Percentiles rank a stretch among this genome's conserved stretches.
phyloP scores from a whole-genome alignment of 305 asterid genomes.

The Solanum hybrid region DNA sequence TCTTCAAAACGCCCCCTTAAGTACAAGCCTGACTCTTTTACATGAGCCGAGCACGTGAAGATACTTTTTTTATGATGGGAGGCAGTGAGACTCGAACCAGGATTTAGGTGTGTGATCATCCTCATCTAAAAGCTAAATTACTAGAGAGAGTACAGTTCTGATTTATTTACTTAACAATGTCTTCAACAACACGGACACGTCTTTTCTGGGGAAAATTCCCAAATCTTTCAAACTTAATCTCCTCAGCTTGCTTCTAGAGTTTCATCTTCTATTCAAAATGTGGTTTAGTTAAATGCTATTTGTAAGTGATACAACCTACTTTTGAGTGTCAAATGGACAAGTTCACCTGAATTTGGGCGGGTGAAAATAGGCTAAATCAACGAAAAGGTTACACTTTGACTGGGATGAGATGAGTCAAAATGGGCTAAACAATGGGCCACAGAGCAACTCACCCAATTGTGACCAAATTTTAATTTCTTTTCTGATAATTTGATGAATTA shows the following conservation, averaged over 20 bases:
- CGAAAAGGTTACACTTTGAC: neutral
- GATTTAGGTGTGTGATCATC: neutral
- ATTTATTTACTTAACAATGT: neutral
- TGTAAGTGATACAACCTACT: neutral
- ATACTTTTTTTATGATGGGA: neutral
- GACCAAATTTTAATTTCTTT: neutral
- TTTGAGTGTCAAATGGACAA: neutral
- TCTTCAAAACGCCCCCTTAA: neutral
- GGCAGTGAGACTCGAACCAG: neutral
- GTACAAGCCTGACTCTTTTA: neutral
- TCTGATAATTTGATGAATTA: neutral
- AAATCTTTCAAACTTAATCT: neutral
- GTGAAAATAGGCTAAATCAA: neutral
- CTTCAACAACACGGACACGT: neutral
- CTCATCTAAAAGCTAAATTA: neutral
- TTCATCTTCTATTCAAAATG: neutral
- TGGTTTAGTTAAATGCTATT: neutral
- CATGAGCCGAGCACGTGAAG: neutral
- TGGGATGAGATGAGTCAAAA: neutral
- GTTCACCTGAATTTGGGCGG: neutral
- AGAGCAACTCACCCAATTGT: neutral
- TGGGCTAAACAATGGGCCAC: neutral
- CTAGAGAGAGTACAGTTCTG: neutral
- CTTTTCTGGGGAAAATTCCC: neutral
- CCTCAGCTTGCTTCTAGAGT: neutral